Evolutionary conservation across 75 land plant species (phyloP).

Genomic region (Cryptomeria japonica): DNA sequence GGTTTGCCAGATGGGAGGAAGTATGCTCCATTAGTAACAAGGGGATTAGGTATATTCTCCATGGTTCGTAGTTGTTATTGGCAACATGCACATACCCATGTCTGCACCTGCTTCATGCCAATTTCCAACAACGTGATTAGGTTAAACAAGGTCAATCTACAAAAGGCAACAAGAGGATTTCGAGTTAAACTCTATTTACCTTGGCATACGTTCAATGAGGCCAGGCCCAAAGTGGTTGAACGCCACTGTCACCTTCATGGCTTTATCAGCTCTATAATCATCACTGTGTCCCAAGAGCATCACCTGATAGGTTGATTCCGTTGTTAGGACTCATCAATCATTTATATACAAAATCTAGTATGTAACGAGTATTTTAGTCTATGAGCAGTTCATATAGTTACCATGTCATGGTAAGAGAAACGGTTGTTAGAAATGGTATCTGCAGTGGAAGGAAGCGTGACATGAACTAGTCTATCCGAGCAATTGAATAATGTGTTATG

Average conservation of each 20-base stretch:
- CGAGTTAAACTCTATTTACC: constrained; percentile 27
- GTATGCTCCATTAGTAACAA: not conserved
- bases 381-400: not conserved
- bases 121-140: no score
- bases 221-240: constrained; percentile 78
- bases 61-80: no score
- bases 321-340: not conserved
- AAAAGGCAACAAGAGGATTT: no score
- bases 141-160: no score
- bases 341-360: not conserved
- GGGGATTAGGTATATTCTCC: no score
- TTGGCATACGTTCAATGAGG: constrained; percentile 65
- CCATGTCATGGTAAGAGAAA: constrained; percentile 35
- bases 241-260: constrained; percentile 67
- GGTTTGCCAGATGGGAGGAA: not conserved
- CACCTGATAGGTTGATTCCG: constrained; percentile 4
- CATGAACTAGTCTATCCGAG: constrained; percentile 34
- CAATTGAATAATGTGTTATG: constrained; percentile 15
- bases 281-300: constrained; percentile 77
- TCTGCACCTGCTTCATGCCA: no score
- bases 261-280: constrained; percentile 34
- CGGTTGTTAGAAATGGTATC: constrained; percentile 25
- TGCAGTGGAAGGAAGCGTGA: constrained; percentile 21
- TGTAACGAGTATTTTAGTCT: constrained; percentile 2
- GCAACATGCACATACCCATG: no score